Conservation (phyloP, 2,329 filamentous ascomycete genomes). For the Paecilomyces dactylethromorphus region DNA sequence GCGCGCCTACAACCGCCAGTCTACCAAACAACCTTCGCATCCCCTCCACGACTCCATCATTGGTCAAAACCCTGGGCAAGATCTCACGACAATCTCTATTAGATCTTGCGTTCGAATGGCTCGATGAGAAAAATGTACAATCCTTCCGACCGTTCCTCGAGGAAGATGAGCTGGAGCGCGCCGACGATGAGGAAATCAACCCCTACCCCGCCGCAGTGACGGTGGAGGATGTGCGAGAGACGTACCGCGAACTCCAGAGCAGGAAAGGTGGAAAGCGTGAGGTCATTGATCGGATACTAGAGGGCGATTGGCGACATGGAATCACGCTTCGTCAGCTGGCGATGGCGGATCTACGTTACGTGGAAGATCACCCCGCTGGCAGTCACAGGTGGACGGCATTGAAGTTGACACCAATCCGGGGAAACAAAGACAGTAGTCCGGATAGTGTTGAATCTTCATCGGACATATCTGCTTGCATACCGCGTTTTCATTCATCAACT, state of each 20-base stretch:
- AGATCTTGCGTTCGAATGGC: constrained; percentile 69
- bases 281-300: constrained; percentile 49
- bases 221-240: constrained; percentile 58
- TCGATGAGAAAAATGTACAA: constrained; percentile 58
- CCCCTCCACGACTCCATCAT: constrained; percentile 56
- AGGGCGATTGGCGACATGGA: constrained; percentile 52
- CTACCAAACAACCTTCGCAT: constrained; percentile 66
- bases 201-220: constrained; percentile 63
- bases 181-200: constrained; percentile 56
- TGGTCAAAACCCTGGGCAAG: constrained; percentile 61
- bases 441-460: constrained; percentile 12
- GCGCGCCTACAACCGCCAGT: constrained; percentile 62
- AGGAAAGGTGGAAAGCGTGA: constrained; percentile 48
- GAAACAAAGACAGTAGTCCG: constrained; percentile 15
- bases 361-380: constrained; percentile 45
- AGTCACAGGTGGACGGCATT: constrained; percentile 49
- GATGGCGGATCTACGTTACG: constrained; percentile 48
- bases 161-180: constrained; percentile 41
- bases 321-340: constrained; percentile 50
- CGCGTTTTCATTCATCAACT: constrained; percentile 71
- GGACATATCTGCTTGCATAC: constrained; percentile 41
- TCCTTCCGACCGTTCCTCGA: constrained; percentile 55
- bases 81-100: constrained; percentile 68
- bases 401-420: constrained; percentile 30
- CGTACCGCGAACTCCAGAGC: constrained; percentile 56